phyloP scores from a whole-genome alignment of 768 basidiomycete species.

The Bullera alba region DNA sequence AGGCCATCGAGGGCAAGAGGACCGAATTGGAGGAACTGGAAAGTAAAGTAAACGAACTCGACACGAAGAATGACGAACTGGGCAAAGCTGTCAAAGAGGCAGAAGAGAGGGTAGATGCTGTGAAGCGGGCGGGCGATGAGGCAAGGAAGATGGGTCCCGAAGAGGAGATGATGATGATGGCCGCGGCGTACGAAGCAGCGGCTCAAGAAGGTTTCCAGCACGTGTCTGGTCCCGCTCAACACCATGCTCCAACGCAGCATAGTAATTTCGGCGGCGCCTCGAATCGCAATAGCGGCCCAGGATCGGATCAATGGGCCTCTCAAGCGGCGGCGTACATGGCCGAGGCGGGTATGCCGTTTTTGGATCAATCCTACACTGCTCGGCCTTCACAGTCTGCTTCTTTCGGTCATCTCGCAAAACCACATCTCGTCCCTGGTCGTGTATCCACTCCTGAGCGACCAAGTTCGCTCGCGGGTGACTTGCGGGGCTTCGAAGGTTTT shows the following conservation, averaged over 20 bases:
- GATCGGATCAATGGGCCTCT: slow-evolving; percentile 38
- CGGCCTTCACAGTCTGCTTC: slow-evolving; percentile 10
- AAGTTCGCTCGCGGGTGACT: slow-evolving; percentile 17
- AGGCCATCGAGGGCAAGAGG: slow-evolving; percentile 55
- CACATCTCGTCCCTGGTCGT: slow-evolving; percentile 2
- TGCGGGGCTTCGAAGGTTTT: slow-evolving; percentile 45
- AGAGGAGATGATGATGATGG: slow-evolving; percentile 45
- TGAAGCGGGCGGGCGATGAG: slow-evolving; percentile 54
- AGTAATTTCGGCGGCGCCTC: not conserved
- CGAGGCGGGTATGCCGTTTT: slow-evolving; percentile 41
- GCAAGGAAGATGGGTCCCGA: slow-evolving; percentile 30
- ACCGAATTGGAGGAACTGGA: slow-evolving; percentile 50
- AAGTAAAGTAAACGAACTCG: slow-evolving; percentile 53
- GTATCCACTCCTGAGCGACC: not conserved
- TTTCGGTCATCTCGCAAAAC: slow-evolving; percentile 21
- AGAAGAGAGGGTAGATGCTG: slow-evolving; percentile 46
- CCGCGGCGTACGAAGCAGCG: slow-evolving; percentile 36
- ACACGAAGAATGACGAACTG: slow-evolving; percentile 50
- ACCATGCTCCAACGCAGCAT: not conserved
- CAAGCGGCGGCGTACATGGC: slow-evolving; percentile 43
- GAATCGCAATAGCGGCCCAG: slow-evolving; percentile 9
- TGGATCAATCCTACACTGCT: slow-evolving; percentile 33
- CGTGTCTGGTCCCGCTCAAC: slow-evolving; percentile 3
- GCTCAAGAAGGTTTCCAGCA: slow-evolving; percentile 36
- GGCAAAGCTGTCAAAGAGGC: slow-evolving; percentile 65